Percentiles rank a stretch among this genome's conserved stretches.
Evolutionary conservation across 306 rosid genomes (phyloP).

Genomic region (Quercus wislizeni): DNA sequence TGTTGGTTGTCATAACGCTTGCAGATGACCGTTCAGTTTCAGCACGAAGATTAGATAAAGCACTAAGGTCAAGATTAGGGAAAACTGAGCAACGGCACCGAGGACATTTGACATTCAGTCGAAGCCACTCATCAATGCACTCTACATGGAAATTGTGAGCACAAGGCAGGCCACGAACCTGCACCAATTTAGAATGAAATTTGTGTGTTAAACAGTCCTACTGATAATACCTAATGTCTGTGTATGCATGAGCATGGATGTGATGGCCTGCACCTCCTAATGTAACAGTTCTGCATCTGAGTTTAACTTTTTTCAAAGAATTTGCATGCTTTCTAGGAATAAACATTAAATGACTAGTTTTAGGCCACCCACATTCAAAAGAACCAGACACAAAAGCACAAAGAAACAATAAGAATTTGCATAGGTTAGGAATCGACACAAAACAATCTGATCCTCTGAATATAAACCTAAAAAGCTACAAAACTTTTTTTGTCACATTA

Average conservation of each 20-base stretch:
- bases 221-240: background rate
- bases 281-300: background rate
- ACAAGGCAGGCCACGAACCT: conserved; percentile 99
- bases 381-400: conserved; percentile 2
- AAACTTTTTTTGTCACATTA: background rate
- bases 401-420: background rate
- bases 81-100: conserved; percentile 98
- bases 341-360: background rate
- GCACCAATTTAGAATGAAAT: conserved; percentile 34
- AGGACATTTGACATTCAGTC: conserved; percentile 97
- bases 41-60: conserved; percentile 81
- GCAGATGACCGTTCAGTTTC: conserved; percentile 78
- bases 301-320: background rate
- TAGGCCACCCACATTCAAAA: background rate
- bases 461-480: background rate
- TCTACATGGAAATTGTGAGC: conserved; percentile 98
- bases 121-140: conserved; percentile 99
- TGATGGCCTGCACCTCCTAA: background rate
- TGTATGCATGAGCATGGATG: background rate
- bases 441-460: background rate
- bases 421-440: background rate
- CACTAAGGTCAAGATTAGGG: conserved; percentile 99
- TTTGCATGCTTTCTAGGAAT: conserved; percentile 5
- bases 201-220: conserved; percentile 10
- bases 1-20: conserved; percentile 59